Conservation (phyloP, 768 basidiomycete species). For the Lyophyllum semitale region DNA sequence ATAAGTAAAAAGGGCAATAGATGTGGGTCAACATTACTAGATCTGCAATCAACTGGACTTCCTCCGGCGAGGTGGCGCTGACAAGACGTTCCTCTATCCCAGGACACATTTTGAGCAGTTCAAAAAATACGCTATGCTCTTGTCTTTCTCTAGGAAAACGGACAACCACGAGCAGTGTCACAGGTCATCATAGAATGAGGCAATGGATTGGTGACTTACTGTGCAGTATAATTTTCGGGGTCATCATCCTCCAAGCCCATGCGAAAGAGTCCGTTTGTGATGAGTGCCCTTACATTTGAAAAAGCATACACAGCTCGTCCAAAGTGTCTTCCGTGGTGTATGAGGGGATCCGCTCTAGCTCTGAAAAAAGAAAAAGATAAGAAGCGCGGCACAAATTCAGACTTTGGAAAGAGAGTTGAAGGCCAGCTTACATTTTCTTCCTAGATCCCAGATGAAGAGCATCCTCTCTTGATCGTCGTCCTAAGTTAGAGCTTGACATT, state of each 20-base stretch:
- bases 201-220: too few relatives aligned
- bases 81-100: constrained; percentile 3
- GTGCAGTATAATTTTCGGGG: neutral
- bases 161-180: neutral
- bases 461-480: neutral
- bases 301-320: constrained; percentile 11
- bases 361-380: neutral
- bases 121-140: constrained; percentile 10
- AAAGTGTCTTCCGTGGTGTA: constrained; percentile 24
- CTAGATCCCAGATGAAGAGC: neutral
- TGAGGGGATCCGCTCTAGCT: constrained; percentile 10
- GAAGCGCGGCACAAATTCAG: too few relatives aligned
- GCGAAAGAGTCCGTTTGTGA: constrained; percentile 14
- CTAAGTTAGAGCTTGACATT: neutral
- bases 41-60: constrained; percentile 2
- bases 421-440: neutral
- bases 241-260: neutral
- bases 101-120: neutral
- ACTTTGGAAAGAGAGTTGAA: neutral
- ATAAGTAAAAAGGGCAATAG: neutral
- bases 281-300: constrained; percentile 12
- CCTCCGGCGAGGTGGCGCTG: neutral
- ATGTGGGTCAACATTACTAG: constrained; percentile 10
- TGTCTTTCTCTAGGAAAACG: constrained; percentile 8
- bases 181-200: neutral